Base-by-base conservation (phyloP, 768 basidiomycete species). In the Kockovaella imperatae region DNA sequence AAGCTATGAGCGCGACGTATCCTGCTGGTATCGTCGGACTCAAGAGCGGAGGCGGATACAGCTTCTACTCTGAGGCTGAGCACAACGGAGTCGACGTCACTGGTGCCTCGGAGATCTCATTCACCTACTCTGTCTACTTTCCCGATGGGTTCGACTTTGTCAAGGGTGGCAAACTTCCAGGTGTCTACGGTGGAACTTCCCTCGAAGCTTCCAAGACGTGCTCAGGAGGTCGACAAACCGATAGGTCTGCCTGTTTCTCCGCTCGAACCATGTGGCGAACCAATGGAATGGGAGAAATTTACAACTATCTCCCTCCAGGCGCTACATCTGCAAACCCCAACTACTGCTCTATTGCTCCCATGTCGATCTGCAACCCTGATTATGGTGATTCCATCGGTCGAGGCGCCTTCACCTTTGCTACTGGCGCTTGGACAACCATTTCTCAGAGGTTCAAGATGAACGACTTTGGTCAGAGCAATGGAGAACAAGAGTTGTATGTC, bases 391-490 rank as follows among this genome's bases (percentile, higher is more conserved):
- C 68, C 2, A 64, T 87, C 61, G 83, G 81, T 7, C 80, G 84
- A 47, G 84, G 84, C 5, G 54, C 80, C 1, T 86, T 81, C 78
- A 64, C 55, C 5, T 87, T 83, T 71, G 65, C 75, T 32, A 72
- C 79, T 3, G 84, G 84, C 35, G 65, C 66, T 49, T 84, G 86
- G 80, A 82, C 77, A 18, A 79, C 78, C n/a, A 75, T 87, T 54
- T 72, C 76, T 24, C 77, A 86, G 72, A 79, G 85, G 53, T 77
- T 87, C 43, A 76, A 76, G 67, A 78, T 88, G 59, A 90, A 90
- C 69, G 80, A 83, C 50, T 76, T 75, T 31, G 83, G 82, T 13
- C 56, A 78, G 66, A 74, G 77, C 13, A 83, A 90, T 60, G 86
- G 86, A n/a, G 80, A 84, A 71, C 65, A 85, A 36, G 74, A 84